These are phyloP conservation scores for Penicillium sp. DNA, from an alignment of 2,329 filamentous ascomycete species.

Conservation along the genomic window DNA sequence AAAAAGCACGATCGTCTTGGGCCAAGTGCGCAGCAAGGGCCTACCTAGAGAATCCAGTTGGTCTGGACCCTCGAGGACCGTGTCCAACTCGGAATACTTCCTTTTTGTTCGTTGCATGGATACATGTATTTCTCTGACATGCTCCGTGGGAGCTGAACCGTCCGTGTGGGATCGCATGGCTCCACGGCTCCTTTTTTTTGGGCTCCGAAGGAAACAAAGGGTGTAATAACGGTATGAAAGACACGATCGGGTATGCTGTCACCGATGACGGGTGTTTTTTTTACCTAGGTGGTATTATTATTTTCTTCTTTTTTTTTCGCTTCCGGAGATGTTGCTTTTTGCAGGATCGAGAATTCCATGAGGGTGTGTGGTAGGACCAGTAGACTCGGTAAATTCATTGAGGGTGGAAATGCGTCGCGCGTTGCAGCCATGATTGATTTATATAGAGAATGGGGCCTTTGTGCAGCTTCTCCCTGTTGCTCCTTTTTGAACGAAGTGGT, in stretches of 20 bases:
- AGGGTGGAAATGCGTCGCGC: background rate
- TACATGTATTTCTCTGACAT: conserved; percentile 2
- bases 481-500: conserved; percentile 16
- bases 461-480: conserved; percentile 1
- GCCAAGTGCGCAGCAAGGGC: conserved; percentile 4
- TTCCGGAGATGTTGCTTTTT: background rate
- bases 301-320: background rate
- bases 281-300: background rate
- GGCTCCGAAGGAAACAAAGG: background rate
- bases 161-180: background rate
- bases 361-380: background rate
- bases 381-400: background rate
- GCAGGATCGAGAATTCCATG: background rate
- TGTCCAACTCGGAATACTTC: background rate
- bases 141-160: background rate
- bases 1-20: conserved; percentile 12
- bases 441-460: conserved; percentile 17
- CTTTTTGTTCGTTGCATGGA: conserved; percentile 12
- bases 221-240: conserved; percentile 5
- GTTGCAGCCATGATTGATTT: conserved; percentile 13
- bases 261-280: conserved; percentile 23
- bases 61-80: conserved; percentile 27
- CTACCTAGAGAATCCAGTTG: background rate
- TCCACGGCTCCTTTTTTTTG: conserved; percentile 1
- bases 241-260: conserved; percentile 22